These are phyloP conservation scores for Rhazya stricta DNA, from an alignment of 257 asterid genomes.

Conservation along the genomic window DNA sequence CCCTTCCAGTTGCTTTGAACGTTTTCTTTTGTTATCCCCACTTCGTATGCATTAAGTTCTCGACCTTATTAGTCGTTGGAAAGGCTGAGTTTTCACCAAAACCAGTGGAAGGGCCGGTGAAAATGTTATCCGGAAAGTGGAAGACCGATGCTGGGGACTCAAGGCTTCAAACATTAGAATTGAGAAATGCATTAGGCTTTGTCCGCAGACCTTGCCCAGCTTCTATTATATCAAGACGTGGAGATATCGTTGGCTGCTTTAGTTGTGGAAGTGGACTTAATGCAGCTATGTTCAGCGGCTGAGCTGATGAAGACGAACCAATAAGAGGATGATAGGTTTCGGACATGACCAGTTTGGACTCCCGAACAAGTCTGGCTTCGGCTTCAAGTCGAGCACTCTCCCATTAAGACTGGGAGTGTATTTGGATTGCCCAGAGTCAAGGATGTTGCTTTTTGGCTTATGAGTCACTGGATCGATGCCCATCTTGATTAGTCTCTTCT, in stretches of 20 bases:
- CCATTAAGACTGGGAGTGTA: conserved; percentile 64
- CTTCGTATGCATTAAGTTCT: background rate
- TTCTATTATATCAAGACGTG: background rate
- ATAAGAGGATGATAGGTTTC: background rate
- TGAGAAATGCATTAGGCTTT: background rate
- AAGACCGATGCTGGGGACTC: conserved; percentile 18
- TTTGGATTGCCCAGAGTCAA: conserved; percentile 49
- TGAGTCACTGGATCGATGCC: conserved; percentile 83
- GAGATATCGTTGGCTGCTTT: no score
- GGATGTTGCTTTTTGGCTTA: conserved; percentile 58
- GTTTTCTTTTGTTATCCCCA: background rate
- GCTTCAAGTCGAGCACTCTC: conserved; percentile 80
- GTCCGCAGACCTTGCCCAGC: background rate
- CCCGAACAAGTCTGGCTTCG: conserved; percentile 59
- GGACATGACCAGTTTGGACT: conserved; percentile 40
- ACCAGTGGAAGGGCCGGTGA: background rate
- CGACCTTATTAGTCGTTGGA: background rate
- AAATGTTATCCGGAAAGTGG: background rate
- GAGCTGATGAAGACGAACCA: background rate
- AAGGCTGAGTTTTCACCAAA: background rate
- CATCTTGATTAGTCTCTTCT: conserved; percentile 62
- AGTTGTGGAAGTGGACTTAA: no score
- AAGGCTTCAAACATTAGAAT: conserved; percentile 2
- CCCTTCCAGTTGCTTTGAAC: background rate
- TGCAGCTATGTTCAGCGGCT: no score